Evolutionary conservation across 2,329 filamentous ascomycete species (phyloP), one percentile per base, ranked within the genome.

Genomic region (Periconia macrospinosa): DNA sequence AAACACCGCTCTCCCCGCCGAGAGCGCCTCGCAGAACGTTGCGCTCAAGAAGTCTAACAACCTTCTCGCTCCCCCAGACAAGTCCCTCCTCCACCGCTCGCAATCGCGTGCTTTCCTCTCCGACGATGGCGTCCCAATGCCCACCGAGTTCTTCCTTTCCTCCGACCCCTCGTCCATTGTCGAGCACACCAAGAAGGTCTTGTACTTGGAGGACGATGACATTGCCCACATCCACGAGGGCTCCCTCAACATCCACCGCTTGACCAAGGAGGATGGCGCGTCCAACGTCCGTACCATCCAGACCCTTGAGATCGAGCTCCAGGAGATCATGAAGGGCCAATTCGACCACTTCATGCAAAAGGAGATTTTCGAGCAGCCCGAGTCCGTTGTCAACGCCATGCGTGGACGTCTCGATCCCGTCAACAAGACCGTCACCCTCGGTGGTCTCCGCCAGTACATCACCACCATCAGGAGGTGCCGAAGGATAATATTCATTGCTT

Each of bases 261-360:
- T 97, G 67, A 92, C 90, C 79, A 97, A 97, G 86, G 89, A 92
- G 67, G 93, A 97, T 74, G 93, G 93, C 65, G 92, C 90, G 73
- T 96, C 91, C 79, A 97, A 97, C 74, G 92, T 97, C 67, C 92
- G 94, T 75, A 91, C 90, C 68, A 99, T 99, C 76, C 94, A 99
- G 84, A 99, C 94, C 52, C 86, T 99, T 52, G 94, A 99, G 83
- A 90, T 99, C 47, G 92, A 99, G 83, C 88, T 99, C 61, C 94
- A 99, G 82, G 92, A 99, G 83, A 99, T 99, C 79, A 99, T 99
- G 94, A 99, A 99, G 88, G 94, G 94, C 78, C 95, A 94, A 76
- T 99, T 97, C 79, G 94, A 99, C 77, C 94, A 99, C 82, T 99
- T 97, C 84, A 99, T 99, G 94, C 94, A 99, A 78, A 99, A 99